These are phyloP conservation scores for Aureobasidium mangrovei DNA, from an alignment of 2,329 filamentous ascomycete genomes.

Conservation along the genomic window DNA sequence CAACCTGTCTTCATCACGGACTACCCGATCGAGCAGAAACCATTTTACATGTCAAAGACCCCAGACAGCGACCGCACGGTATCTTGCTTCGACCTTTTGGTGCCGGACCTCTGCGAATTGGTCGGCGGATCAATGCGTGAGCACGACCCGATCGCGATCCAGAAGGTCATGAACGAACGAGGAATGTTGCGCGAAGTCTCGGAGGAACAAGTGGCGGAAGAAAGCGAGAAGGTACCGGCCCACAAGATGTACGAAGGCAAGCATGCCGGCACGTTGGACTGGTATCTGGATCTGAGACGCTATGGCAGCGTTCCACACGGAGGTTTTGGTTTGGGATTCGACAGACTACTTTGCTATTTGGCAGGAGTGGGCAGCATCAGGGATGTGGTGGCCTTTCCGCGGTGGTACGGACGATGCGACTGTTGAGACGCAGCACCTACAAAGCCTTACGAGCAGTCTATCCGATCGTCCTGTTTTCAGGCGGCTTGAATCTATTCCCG, in stretches of 20 bases:
- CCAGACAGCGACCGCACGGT: conserved; percentile 47
- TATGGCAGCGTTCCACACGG: conserved; percentile 91
- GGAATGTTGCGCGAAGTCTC: conserved; percentile 40
- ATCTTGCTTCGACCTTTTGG: conserved; percentile 82
- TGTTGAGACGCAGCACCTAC: conserved; percentile 24
- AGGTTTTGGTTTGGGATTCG: conserved; percentile 84
- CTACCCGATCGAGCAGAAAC: conserved; percentile 82
- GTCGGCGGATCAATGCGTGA: conserved; percentile 86
- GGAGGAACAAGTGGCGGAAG: not conserved
- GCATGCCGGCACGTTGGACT: conserved; percentile 46
- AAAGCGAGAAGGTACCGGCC: conserved; percentile 14
- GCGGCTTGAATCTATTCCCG: too few relatives aligned
- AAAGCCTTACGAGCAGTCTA: too few relatives aligned
- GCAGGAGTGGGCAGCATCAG: conserved; percentile 72
- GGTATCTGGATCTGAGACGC: conserved; percentile 80
- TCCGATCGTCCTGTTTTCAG: too few relatives aligned
- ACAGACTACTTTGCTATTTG: conserved; percentile 76
- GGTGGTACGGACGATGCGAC: conserved; percentile 53
- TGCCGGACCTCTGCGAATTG: conserved; percentile 78
- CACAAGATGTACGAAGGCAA: conserved; percentile 10
- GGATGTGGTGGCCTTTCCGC: conserved; percentile 78
- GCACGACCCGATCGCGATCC: conserved; percentile 59
- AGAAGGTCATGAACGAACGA: conserved; percentile 61
- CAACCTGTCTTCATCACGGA: conserved; percentile 82
- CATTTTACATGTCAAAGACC: conserved; percentile 76